A percentile compares a stretch with the other conserved stretches of the same genome.
Conservation (phyloP, 2,329 filamentous ascomycete species). For the Thielaviopsis populi region DNA sequence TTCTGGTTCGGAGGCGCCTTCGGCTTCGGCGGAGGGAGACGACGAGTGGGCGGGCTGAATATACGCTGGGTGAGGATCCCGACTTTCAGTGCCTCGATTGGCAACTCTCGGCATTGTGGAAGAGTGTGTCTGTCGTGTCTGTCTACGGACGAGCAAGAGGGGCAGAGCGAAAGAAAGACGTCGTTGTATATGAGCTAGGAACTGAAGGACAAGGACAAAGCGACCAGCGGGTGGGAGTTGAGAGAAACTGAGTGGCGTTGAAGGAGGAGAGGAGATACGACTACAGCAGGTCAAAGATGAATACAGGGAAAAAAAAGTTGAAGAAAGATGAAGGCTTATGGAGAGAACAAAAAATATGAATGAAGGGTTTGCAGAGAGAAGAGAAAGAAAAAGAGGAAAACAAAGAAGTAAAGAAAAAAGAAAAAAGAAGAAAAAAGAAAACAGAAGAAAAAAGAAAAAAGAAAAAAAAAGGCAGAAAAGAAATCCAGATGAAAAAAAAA, state of each 20-base stretch:
- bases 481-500: constrained; percentile 13
- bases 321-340: background rate
- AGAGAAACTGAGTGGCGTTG: background rate
- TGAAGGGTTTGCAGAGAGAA: background rate
- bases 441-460: constrained; percentile 9
- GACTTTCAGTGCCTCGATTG: background rate
- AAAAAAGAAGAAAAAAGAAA: constrained; percentile 1
- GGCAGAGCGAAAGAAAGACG: background rate
- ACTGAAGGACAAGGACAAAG: background rate
- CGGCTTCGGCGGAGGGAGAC: background rate
- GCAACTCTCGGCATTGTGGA: background rate
- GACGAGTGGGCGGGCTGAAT: background rate
- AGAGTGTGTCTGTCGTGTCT: no score
- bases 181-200: background rate
- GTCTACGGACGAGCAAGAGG: background rate
- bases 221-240: background rate
- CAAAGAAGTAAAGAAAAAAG: constrained; percentile 8
- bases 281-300: background rate
- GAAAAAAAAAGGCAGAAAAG: background rate
- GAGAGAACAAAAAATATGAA: background rate
- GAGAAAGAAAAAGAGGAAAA: background rate
- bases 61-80: background rate
- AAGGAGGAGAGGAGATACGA: background rate
- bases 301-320: background rate
- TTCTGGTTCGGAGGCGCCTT: background rate